Conservation (phyloP, 2,329 filamentous ascomycete genomes). For the Ceratocystis cubensis region DNA sequence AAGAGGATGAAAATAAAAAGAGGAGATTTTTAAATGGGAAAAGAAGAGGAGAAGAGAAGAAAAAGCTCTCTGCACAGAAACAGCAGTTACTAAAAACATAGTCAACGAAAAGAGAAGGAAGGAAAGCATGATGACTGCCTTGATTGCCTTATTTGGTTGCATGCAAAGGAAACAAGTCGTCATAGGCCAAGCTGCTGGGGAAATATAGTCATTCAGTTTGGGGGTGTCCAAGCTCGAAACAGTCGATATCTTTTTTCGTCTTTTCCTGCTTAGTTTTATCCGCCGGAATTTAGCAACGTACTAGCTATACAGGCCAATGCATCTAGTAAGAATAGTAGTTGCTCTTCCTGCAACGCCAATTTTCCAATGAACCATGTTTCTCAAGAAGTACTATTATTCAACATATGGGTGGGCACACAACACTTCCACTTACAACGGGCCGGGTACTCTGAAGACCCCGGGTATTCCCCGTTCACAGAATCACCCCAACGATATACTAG, state of each 20-base stretch:
- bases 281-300: neutral
- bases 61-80: neutral
- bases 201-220: neutral
- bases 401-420: neutral
- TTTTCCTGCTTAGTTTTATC: neutral
- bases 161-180: neutral
- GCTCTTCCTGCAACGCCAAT: neutral
- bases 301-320: neutral
- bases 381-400: neutral
- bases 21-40: neutral
- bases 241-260: neutral
- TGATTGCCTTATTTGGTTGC: neutral
- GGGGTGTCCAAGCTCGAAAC: constrained; percentile 3
- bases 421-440: neutral
- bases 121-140: neutral
- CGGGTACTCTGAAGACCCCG: neutral
- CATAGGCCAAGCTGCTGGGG: neutral
- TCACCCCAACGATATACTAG: neutral
- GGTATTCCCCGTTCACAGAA: neutral
- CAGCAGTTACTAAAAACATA: neutral
- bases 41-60: neutral
- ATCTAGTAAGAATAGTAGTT: neutral
- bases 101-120: constrained; percentile 3
- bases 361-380: neutral
- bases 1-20: neutral